Evolutionary conservation across 495 filamentous ascomycete species (phyloP).

Genomic region (Penicillium robsamsonii): DNA sequence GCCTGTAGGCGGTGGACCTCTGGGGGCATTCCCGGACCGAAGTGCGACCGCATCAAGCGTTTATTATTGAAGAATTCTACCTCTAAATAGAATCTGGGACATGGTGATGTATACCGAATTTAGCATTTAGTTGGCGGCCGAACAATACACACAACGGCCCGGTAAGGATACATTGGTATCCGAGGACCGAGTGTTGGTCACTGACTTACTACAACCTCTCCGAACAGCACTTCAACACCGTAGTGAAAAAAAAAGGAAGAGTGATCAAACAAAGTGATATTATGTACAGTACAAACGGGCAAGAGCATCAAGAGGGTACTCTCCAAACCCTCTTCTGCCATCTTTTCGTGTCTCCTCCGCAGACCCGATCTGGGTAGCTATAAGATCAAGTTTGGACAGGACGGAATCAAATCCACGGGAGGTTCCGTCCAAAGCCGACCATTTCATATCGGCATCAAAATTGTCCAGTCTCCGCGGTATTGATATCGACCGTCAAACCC

Average conservation of each 20-base stretch:
- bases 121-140: background rate
- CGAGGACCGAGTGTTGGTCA: background rate
- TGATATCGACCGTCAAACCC: slow-evolving; percentile 2
- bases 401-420: background rate
- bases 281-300: slow-evolving; percentile 20
- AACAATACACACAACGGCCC: background rate
- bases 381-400: background rate
- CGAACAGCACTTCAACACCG: background rate
- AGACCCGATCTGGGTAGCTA: background rate
- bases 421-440: background rate
- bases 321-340: slow-evolving; percentile 11
- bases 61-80: slow-evolving; percentile 48
- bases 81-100: slow-evolving; percentile 1
- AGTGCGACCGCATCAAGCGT: slow-evolving; percentile 34
- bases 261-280: slow-evolving; percentile 21
- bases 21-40: slow-evolving; percentile 44
- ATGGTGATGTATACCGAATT: background rate
- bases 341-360: slow-evolving; percentile 2
- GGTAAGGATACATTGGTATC: background rate
- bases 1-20: slow-evolving; percentile 34
- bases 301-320: slow-evolving; percentile 7
- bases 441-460: background rate
- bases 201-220: background rate
- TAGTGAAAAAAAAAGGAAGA: slow-evolving; percentile 8
- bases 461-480: background rate